These are phyloP conservation scores for Rhododendron williamsianum DNA, from an alignment of 148 eudicot genomes.

Conservation along the genomic window DNA sequence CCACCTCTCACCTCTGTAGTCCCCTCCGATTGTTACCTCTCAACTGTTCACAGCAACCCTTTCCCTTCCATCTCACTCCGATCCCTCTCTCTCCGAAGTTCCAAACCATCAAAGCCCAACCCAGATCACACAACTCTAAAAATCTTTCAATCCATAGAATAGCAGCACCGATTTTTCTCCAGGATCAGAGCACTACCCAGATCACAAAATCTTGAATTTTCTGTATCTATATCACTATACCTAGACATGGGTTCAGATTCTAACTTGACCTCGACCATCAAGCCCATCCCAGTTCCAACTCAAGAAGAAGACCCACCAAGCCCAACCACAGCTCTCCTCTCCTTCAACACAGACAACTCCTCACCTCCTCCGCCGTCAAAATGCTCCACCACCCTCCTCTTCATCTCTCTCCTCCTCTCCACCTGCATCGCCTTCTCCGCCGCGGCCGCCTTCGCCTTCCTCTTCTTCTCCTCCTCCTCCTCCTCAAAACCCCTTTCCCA, in stretches of 20 bases:
- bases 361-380: neutral
- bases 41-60: neutral
- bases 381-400: slow-evolving; percentile 19
- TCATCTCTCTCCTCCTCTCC: slow-evolving; percentile 30
- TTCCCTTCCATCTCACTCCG: neutral
- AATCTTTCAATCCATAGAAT: neutral
- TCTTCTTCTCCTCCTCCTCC: slow-evolving; percentile 16
- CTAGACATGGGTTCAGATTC: slow-evolving; percentile 25
- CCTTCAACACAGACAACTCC: slow-evolving; percentile 32
- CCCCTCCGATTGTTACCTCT: neutral
- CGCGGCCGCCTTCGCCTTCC: slow-evolving; percentile 28
- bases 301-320: slow-evolving; percentile 34
- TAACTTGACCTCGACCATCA: neutral
- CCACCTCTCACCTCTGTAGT: neutral
- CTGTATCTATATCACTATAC: neutral
- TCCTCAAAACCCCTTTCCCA: neutral
- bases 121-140: neutral
- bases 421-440: slow-evolving; percentile 27
- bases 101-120: neutral
- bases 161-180: neutral
- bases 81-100: neutral
- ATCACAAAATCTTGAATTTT: neutral
- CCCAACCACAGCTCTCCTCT: slow-evolving; percentile 35
- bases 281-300: slow-evolving; percentile 18
- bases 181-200: neutral